Conservation (phyloP, 441 rosid genomes). For the Aleurites moluccanus region DNA sequence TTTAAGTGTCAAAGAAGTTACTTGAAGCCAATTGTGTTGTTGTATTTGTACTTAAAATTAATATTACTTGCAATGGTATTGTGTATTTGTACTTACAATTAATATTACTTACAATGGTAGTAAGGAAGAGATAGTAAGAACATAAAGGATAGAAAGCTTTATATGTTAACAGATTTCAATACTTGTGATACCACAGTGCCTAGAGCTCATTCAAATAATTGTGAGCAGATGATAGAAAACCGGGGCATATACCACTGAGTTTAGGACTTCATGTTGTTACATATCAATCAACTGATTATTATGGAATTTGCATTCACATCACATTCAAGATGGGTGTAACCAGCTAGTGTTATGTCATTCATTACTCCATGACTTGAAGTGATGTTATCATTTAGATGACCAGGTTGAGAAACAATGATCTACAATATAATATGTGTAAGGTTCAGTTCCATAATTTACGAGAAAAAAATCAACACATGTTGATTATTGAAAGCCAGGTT, state of each 20-base stretch:
- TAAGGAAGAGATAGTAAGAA: background rate
- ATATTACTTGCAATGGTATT: too few species aligned
- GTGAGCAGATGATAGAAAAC: background rate
- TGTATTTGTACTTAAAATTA: too few species aligned
- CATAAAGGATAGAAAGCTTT: background rate
- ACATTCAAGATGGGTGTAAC: background rate
- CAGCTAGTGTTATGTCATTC: background rate
- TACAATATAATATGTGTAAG: background rate
- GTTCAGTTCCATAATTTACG: background rate
- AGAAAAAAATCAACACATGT: background rate
- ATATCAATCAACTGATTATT: background rate
- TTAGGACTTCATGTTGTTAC: background rate
- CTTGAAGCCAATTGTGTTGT: background rate
- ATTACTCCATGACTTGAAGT: background rate
- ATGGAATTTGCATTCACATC: background rate
- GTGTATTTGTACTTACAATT: background rate
- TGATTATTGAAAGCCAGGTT: background rate
- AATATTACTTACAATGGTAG: background rate
- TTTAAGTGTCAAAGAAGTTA: background rate
- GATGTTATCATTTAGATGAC: background rate
- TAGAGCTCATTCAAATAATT: background rate
- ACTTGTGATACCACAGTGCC: background rate
- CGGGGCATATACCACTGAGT: background rate
- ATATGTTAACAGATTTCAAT: background rate
- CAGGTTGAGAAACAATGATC: background rate